A percentile compares a stretch with the other conserved stretches of the same genome.
Conservation (phyloP, 805 yeast genomes). For the Spathaspora girioi region DNA sequence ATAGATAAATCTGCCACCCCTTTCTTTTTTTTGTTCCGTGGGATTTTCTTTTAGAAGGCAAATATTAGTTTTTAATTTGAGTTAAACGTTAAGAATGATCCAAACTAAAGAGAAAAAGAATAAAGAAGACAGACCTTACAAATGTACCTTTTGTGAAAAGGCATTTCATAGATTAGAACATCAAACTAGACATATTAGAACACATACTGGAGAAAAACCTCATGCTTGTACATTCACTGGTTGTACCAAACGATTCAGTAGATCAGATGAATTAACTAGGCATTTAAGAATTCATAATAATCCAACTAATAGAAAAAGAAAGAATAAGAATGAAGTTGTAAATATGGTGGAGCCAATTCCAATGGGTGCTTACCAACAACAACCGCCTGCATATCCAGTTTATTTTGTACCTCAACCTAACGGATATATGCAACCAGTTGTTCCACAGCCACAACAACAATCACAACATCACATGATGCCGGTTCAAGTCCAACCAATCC, state of each 20-base stretch:
- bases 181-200: constrained; percentile 85
- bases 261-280: constrained; percentile 83
- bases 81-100: not conserved
- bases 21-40: not conserved
- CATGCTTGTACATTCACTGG: constrained; percentile 81
- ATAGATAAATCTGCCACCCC: not conserved
- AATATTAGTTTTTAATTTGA: not conserved
- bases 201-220: constrained; percentile 93
- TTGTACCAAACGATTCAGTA: constrained; percentile 75
- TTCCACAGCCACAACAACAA: constrained; percentile 7
- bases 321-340: constrained; percentile 18
- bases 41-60: not conserved
- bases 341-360: not conserved
- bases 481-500: constrained; percentile 6
- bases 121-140: constrained; percentile 61
- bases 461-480: not conserved
- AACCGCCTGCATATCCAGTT: constrained; percentile 32
- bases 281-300: constrained; percentile 78
- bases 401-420: constrained; percentile 30
- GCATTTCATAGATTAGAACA: constrained; percentile 88
- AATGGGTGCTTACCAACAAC: not conserved
- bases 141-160: constrained; percentile 79
- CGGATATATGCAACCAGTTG: constrained; percentile 13
- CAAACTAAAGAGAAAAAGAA: constrained; percentile 12
- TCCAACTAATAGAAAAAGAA: constrained; percentile 43